Evolutionary conservation across 2,329 filamentous ascomycete species (phyloP).

Genomic region (Fusarium torulosum): DNA sequence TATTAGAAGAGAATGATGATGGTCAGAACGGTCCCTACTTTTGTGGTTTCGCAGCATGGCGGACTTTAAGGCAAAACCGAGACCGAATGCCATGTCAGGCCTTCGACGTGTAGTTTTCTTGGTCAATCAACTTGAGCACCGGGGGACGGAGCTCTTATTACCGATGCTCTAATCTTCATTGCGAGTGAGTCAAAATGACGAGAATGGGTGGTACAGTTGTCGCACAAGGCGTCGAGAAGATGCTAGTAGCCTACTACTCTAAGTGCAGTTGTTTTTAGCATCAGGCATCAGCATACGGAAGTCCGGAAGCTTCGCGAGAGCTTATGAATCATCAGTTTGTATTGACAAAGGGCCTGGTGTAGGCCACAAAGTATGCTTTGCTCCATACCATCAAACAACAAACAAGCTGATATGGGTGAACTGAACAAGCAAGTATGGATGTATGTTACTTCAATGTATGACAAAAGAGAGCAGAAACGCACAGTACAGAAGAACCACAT

Average conservation of each 20-base stretch:
- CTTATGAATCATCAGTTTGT: conserved; percentile 10
- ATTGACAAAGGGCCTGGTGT: not conserved
- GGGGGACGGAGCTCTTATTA: not conserved
- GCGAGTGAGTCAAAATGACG: conserved; percentile 29
- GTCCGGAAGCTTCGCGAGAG: conserved; percentile 11
- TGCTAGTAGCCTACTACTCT: conserved; percentile 15
- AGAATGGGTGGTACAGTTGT: conserved; percentile 28
- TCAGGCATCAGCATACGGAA: conserved; percentile 10
- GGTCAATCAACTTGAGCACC: not conserved
- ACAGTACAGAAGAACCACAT: not conserved
- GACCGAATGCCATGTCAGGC: conserved; percentile 19
- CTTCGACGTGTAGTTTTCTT: not conserved
- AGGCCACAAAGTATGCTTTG: not conserved
- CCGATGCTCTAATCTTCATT: not conserved
- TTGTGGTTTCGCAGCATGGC: conserved; percentile 31
- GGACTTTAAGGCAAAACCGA: conserved; percentile 36
- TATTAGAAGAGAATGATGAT: conserved; percentile 5
- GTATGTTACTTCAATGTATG: not conserved
- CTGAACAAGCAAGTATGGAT: not conserved
- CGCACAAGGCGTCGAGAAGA: conserved; percentile 10
- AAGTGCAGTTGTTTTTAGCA: not conserved
- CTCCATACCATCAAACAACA: not conserved
- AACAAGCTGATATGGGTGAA: not conserved
- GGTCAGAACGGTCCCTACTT: conserved; percentile 18
- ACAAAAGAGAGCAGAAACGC: conserved; percentile 9